phyloP scores from a whole-genome alignment of 371 early-diverging fungal genomes.

The Caulochytrium protostelioides region DNA sequence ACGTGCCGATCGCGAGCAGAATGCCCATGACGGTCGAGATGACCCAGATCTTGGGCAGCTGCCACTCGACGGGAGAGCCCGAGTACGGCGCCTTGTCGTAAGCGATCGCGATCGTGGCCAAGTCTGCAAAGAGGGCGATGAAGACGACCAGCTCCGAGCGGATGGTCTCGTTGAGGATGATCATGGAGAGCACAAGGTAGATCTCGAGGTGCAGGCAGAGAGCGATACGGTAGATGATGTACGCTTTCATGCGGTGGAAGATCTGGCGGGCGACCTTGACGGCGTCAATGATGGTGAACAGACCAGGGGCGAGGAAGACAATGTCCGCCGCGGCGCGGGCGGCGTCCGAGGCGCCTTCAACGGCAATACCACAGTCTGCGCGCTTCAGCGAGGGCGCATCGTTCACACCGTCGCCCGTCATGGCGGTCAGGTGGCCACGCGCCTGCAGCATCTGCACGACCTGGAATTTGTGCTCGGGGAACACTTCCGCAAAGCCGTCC shows the following conservation, averaged over 20 bases:
- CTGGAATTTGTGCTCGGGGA: slow-evolving; percentile 37
- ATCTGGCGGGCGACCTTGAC: slow-evolving; percentile 40
- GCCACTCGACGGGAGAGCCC: slow-evolving; percentile 8
- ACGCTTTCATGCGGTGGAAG: slow-evolving; percentile 44
- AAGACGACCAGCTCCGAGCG: slow-evolving; percentile 4
- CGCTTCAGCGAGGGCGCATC: slow-evolving; percentile 79
- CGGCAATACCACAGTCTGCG: slow-evolving; percentile 70
- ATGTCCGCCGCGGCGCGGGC: slow-evolving; percentile 54
- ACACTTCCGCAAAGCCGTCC: slow-evolving; percentile 10
- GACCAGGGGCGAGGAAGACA: slow-evolving; percentile 53
- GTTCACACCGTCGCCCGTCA: slow-evolving; percentile 75
- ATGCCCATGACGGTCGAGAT: slow-evolving; percentile 7
- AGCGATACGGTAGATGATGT: slow-evolving; percentile 11
- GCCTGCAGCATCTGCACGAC: slow-evolving; percentile 49
- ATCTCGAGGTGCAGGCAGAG: slow-evolving; percentile 8
- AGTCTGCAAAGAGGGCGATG: slow-evolving; percentile 7
- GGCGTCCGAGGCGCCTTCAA: slow-evolving; percentile 69
- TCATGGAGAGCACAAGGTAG: slow-evolving; percentile 3
- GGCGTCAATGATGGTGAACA: slow-evolving; percentile 43
- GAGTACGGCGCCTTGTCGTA: slow-evolving; percentile 12
- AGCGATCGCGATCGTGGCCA: slow-evolving; percentile 7
- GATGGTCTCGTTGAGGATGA: slow-evolving; percentile 6
- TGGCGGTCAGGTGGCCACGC: slow-evolving; percentile 51
- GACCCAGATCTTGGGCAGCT: slow-evolving; percentile 6
- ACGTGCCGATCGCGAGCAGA: slow-evolving; percentile 5